Evolutionary conservation across 129 eudicot species (phyloP).

Genomic region (Chrysanthemum lavandulifolium): DNA sequence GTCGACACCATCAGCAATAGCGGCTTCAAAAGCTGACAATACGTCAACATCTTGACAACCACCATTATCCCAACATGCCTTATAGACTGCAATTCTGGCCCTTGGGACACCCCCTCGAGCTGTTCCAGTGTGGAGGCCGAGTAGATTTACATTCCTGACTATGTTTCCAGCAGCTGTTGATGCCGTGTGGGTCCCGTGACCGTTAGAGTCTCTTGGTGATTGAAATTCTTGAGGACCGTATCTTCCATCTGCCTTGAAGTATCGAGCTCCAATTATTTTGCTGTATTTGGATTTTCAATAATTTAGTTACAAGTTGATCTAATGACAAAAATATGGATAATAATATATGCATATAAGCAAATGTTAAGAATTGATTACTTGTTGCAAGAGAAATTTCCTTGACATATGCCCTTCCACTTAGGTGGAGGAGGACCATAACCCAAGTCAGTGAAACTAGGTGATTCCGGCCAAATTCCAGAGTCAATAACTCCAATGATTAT

Average conservation of each 20-base stretch:
- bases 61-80: background rate
- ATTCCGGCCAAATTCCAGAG: slow-evolving; percentile 1
- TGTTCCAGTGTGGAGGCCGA: background rate
- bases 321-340: too few relatives aligned
- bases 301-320: too few relatives aligned
- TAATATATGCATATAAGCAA: background rate
- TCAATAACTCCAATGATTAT: slow-evolving; percentile 13
- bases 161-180: slow-evolving; percentile 11
- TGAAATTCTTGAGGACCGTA: background rate
- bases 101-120: slow-evolving; percentile 10
- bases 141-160: slow-evolving; percentile 4
- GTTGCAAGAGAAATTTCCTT: too few relatives aligned
- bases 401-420: too few relatives aligned
- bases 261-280: slow-evolving; percentile 11
- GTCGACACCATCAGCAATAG: slow-evolving; percentile 13
- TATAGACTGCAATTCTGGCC: slow-evolving; percentile 14
- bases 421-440: too few relatives aligned
- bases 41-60: background rate
- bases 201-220: slow-evolving; percentile 10
- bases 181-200: slow-evolving; percentile 15
- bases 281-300: background rate
- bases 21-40: slow-evolving; percentile 8
- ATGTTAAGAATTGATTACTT: too few relatives aligned
- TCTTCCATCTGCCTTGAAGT: slow-evolving; percentile 4
- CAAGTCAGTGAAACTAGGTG: background rate